Evolutionary conservation across 495 filamentous ascomycete genomes (phyloP).

Genomic region (Lophiotrema nucula): DNA sequence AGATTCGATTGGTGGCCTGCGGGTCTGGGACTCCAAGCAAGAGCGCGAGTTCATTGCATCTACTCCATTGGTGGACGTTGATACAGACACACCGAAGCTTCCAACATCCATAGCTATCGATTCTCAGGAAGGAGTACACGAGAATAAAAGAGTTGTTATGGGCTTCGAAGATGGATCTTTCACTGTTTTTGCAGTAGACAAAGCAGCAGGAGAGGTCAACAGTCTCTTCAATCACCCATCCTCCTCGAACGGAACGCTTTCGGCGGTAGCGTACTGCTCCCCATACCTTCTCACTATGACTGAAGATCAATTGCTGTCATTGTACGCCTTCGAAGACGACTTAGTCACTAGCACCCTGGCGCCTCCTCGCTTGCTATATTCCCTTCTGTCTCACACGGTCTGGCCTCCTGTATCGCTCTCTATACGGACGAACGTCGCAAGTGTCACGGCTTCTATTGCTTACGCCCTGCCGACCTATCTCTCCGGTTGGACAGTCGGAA

Average conservation of each 20-base stretch:
- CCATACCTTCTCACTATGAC: slow-evolving; percentile 81
- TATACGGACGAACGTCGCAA: slow-evolving; percentile 59
- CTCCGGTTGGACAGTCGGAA: slow-evolving; percentile 80
- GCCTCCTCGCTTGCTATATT: slow-evolving; percentile 66
- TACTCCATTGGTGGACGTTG: slow-evolving; percentile 20
- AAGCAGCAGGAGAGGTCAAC: slow-evolving; percentile 44
- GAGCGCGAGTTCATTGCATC: slow-evolving; percentile 47
- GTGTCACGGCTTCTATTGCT: slow-evolving; percentile 76
- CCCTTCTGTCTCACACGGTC: slow-evolving; percentile 76
- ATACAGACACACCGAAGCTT: not conserved
- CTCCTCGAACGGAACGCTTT: slow-evolving; percentile 63
- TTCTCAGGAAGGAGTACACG: slow-evolving; percentile 37
- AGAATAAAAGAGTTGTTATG: slow-evolving; percentile 56
- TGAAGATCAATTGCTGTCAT: slow-evolving; percentile 64
- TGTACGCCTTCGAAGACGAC: slow-evolving; percentile 60
- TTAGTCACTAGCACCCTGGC: slow-evolving; percentile 28
- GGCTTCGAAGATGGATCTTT: slow-evolving; percentile 80
- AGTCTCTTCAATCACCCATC: slow-evolving; percentile 55
- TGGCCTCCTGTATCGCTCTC: slow-evolving; percentile 78
- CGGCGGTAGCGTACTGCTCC: slow-evolving; percentile 68
- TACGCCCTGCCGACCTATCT: slow-evolving; percentile 70
- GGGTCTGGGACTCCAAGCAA: slow-evolving; percentile 71
- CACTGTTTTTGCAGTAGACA: slow-evolving; percentile 62
- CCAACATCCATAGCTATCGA: slow-evolving; percentile 73
- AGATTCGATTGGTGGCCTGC: slow-evolving; percentile 66